Conservation (phyloP, 2,329 filamentous ascomycete species). For the Stemphylium vesicarium region DNA sequence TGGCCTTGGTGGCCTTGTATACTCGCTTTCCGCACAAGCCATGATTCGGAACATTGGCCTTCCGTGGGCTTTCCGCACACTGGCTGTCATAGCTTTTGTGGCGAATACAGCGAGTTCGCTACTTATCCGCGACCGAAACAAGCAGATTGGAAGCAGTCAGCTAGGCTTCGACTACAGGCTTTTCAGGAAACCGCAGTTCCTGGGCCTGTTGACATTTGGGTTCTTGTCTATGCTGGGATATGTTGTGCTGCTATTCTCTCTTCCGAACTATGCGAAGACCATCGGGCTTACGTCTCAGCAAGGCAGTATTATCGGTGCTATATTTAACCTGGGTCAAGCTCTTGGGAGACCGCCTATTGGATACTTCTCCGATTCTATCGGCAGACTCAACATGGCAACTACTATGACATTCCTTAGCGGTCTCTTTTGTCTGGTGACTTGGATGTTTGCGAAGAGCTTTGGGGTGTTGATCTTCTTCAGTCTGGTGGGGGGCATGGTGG, state of each 20-base stretch:
- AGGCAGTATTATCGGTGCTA: constrained; percentile 73
- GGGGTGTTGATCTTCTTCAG: constrained; percentile 75
- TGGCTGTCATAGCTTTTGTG: constrained; percentile 67
- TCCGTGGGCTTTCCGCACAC: constrained; percentile 70
- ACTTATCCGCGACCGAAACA: constrained; percentile 74
- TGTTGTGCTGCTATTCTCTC: constrained; percentile 75
- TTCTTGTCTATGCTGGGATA: constrained; percentile 77
- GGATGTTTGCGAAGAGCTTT: constrained; percentile 73
- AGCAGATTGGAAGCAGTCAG: constrained; percentile 68
- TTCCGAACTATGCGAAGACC: constrained; percentile 73
- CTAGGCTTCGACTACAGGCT: constrained; percentile 68
- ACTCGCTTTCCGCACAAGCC: constrained; percentile 70
- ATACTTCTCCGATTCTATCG: constrained; percentile 71
- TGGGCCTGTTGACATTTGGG: constrained; percentile 70
- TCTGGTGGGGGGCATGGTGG: constrained; percentile 69
- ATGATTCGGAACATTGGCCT: constrained; percentile 71
- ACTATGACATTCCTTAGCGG: constrained; percentile 69
- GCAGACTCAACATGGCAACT: constrained; percentile 75
- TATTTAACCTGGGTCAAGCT: constrained; percentile 72
- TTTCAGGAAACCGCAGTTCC: constrained; percentile 67
- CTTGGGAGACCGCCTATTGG: constrained; percentile 75
- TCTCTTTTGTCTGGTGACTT: constrained; percentile 71
- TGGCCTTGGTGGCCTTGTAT: constrained; percentile 75
- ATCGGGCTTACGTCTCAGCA: constrained; percentile 72
- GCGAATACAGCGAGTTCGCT: constrained; percentile 69